Evolutionary conservation across 2,329 filamentous ascomycete species (phyloP).

Genomic region (Neofusicoccum parvum): DNA sequence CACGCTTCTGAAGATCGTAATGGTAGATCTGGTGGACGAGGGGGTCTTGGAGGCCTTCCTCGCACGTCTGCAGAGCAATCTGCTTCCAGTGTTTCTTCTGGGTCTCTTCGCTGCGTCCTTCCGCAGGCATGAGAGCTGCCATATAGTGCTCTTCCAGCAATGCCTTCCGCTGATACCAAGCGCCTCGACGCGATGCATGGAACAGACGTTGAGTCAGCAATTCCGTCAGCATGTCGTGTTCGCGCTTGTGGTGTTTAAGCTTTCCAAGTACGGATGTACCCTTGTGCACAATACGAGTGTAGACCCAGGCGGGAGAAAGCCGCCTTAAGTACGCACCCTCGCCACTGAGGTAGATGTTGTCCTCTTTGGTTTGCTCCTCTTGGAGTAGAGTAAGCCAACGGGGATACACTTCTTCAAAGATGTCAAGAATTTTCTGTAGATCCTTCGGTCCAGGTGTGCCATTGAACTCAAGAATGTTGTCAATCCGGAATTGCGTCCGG

Average conservation of each 20-base stretch:
- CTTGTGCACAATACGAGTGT: slow-evolving; percentile 91
- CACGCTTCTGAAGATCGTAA: slow-evolving; percentile 89
- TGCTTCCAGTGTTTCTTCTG: slow-evolving; percentile 84
- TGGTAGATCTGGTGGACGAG: slow-evolving; percentile 92
- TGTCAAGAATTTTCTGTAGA: slow-evolving; percentile 67
- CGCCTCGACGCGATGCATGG: slow-evolving; percentile 78
- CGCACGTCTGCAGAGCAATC: slow-evolving; percentile 77
- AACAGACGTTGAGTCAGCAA: slow-evolving; percentile 82
- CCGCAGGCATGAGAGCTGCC: slow-evolving; percentile 59
- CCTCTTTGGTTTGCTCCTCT: slow-evolving; percentile 78
- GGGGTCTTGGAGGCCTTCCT: slow-evolving; percentile 80
- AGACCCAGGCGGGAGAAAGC: slow-evolving; percentile 89
- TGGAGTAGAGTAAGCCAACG: slow-evolving; percentile 75
- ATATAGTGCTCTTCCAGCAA: slow-evolving; percentile 96
- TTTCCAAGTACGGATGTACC: slow-evolving; percentile 71
- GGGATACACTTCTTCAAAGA: slow-evolving; percentile 74
- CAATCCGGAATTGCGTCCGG: slow-evolving; percentile 77
- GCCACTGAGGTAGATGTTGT: slow-evolving; percentile 73
- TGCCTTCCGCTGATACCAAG: slow-evolving; percentile 95
- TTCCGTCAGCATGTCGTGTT: slow-evolving; percentile 73
- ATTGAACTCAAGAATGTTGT: slow-evolving; percentile 78
- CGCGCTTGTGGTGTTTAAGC: slow-evolving; percentile 76
- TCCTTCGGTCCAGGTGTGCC: slow-evolving; percentile 68
- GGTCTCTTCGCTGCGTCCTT: slow-evolving; percentile 54
- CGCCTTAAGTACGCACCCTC: slow-evolving; percentile 88